Evolutionary conservation across 306 rosid species (phyloP), one percentile per base, ranked within the genome.

Genomic region (Medicago ruthenica): DNA sequence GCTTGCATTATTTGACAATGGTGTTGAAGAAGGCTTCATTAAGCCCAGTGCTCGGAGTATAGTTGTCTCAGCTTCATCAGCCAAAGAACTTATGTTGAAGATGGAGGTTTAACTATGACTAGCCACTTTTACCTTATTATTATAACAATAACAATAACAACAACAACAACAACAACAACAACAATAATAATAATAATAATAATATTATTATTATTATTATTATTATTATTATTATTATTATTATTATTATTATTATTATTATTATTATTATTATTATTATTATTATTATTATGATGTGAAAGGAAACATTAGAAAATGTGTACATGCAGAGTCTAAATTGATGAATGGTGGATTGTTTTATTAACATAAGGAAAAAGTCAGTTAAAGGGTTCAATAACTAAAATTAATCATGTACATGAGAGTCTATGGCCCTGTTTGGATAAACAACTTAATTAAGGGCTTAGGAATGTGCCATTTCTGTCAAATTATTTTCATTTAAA

Each of bases 11-110:
- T 93, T 93, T 75, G 97, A 93, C 88, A 93, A 89, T 64, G 96
- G 97, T 42, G 98, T 93, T 40, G 15, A 85, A 71, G 96, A 93
- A 86, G 98, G 98, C 50, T 93, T 93, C 86, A 93, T 93, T 79
- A 88, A 83, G 83, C 92, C 89, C 10, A 68, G 84, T 67, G 98
- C 97, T 78, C 87, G 97, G 83, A 74, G 76, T 47, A 93, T 91
- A 69, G 85, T 88, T 74, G 78, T 93, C 77, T 89, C 91, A 34
- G 96, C 97, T 80, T 84, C 96, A 64, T 89, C 96, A 6, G 88
- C 92, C 57, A 75, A 91, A 77, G 98, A 93, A 80, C 96, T 91
- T 57, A 51, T 93, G 81, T 68, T n/a, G 27, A 82, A 88, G 85
- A 81, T 93, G 89, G 97, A 93, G 98, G 98, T 93, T 68, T 73